Evolutionary conservation across 176 grass and related monocot genomes (phyloP), one percentile per base, ranked within the genome.

Genomic region (Eremochloa ophiuroides): DNA sequence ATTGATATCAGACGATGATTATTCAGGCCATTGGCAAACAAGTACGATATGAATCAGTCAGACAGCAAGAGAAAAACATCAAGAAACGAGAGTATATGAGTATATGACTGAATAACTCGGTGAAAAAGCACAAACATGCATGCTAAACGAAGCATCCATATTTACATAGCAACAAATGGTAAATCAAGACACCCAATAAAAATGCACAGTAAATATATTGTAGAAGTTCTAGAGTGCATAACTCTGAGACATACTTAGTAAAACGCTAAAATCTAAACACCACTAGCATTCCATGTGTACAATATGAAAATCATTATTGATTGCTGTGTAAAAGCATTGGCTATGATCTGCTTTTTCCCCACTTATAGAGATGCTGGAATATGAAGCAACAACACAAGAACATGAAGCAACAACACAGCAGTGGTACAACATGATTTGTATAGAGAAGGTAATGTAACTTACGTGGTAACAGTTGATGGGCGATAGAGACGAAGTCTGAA

Each of bases 391-490:
- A 35, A 62, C 44, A 60, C 56, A 88, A 66, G 39, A 67, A 55
- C 27, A 81, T 63, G 44, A 12, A 68, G 71, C 29, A 74, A 33
- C 38, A 81, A 26, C 48, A 69, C 9, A 5, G 5, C 46, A 58
- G 63, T 48, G 26, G 43, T 56, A 62, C 11, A 79, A 78, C 30
- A 63, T 66, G 34, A 83, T 66, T 72, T 84, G 47, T 74, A 79
- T 17, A 37, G 22, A 71, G 67, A 80, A 71, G 76, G 48, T 81
- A 39, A 60, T 6, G 56, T 81, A 53, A 90, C 93, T 91, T 89
- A 99, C 97, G 91, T 99, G 65, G 90, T 89, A 80, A 99, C 93
- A 66, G 97, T 99, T 73, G 97, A 90, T 53, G 97, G 93, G 31
- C 97, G 91, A 86, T 99, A 99, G 44, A 99, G 83, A 62, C 93